phyloP scores from a whole-genome alignment of 192 early-diverging fungal species.

The Rhizophagus sp. region DNA sequence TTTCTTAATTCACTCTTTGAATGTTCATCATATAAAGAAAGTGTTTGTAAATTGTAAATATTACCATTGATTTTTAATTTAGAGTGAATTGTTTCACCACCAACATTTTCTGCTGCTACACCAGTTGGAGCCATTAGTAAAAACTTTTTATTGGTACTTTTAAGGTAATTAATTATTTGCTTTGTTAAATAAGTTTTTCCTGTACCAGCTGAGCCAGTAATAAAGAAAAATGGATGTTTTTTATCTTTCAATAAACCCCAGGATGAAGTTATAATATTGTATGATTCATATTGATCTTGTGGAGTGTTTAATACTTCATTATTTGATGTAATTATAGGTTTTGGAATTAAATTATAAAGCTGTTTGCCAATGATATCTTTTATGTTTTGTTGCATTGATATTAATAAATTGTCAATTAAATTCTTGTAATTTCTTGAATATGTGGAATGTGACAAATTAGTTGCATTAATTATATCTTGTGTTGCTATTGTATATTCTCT shows the following conservation, averaged over 20 bases:
- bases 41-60: neutral
- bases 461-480: too few species aligned
- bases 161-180: neutral
- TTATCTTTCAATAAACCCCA: neutral
- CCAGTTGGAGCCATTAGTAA: constrained; percentile 18
- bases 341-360: neutral
- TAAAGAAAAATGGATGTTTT: neutral
- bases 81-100: constrained; percentile 5
- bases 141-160: neutral
- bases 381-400: too few species aligned
- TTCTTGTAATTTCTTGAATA: too few species aligned
- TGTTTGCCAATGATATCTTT: neutral
- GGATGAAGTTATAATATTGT: neutral
- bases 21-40: neutral
- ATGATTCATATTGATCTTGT: neutral
- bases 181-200: neutral
- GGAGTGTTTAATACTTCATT: neutral
- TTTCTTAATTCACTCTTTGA: neutral
- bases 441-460: too few species aligned
- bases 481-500: neutral
- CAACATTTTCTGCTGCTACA: neutral
- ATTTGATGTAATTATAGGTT: neutral
- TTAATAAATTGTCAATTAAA: too few species aligned
- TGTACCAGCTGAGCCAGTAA: neutral
- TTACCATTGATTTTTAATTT: neutral